Evolutionary conservation across 495 filamentous ascomycete genomes (phyloP).

Genomic region (Tuber borchii): DNA sequence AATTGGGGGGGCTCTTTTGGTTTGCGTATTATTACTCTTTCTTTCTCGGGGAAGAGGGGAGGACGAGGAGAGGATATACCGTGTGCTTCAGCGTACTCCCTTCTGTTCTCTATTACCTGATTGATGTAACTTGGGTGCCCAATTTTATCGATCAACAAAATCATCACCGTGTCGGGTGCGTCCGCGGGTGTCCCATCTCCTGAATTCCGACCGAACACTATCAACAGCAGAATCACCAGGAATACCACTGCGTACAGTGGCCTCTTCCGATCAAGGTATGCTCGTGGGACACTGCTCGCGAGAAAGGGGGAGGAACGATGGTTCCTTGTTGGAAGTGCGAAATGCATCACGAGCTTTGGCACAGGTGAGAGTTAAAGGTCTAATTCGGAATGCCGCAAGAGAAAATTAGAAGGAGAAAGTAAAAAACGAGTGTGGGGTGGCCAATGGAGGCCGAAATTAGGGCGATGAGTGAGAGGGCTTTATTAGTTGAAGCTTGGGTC

Average conservation of each 20-base stretch:
- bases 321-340: conserved; percentile 80
- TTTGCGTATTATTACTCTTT: not conserved
- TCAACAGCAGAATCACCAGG: conserved; percentile 56
- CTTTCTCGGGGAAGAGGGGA: not conserved
- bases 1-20: conserved; percentile 4
- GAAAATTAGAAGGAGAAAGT: not conserved
- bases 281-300: conserved; percentile 54
- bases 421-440: conserved; percentile 9
- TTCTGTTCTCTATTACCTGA: conserved; percentile 71
- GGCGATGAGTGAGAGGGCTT: not conserved
- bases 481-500: not conserved
- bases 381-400: not conserved
- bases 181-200: conserved; percentile 54
- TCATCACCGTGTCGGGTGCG: conserved; percentile 73
- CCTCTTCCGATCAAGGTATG: conserved; percentile 54
- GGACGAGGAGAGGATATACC: conserved; percentile 53
- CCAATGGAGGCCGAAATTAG: conserved; percentile 3
- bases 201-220: conserved; percentile 51
- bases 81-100: conserved; percentile 79
- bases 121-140: conserved; percentile 57
- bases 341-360: conserved; percentile 61
- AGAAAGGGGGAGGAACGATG: conserved; percentile 60
- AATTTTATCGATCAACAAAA: conserved; percentile 71
- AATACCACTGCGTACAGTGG: conserved; percentile 60
- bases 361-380: not conserved